Evolutionary conservation across 495 filamentous ascomycete genomes (phyloP).

Genomic region (Annulohypoxylon bovei): DNA sequence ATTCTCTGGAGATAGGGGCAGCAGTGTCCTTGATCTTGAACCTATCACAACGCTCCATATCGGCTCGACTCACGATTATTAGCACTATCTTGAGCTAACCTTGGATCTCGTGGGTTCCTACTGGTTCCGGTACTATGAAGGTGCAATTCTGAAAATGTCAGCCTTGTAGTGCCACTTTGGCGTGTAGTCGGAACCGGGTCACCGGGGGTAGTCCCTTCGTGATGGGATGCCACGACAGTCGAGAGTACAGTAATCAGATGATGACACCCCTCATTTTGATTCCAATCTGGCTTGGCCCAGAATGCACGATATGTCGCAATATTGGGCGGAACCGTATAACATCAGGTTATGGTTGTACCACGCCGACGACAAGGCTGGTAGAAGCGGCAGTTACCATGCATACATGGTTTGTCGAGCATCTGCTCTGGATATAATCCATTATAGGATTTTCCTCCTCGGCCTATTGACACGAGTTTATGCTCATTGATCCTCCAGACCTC

Average conservation of each 20-base stretch:
- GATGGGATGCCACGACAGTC: slow-evolving; percentile 30
- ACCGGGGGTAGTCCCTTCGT: slow-evolving; percentile 25
- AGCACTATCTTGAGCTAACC: not conserved
- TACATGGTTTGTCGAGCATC: slow-evolving; percentile 5
- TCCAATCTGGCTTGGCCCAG: slow-evolving; percentile 20
- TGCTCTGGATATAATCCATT: slow-evolving; percentile 10
- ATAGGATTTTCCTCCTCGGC: slow-evolving; percentile 3
- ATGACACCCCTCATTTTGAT: slow-evolving; percentile 33
- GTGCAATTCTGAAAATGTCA: not conserved
- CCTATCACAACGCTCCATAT: slow-evolving; percentile 11
- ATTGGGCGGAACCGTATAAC: slow-evolving; percentile 29
- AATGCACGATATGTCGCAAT: slow-evolving; percentile 35
- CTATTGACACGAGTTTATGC: not conserved
- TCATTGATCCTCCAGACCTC: not conserved
- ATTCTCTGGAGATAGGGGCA: not conserved
- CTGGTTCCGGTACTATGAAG: not conserved
- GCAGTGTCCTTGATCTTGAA: slow-evolving; percentile 4
- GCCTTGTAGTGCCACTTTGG: slow-evolving; percentile 22
- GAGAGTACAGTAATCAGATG: slow-evolving; percentile 43
- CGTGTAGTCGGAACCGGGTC: slow-evolving; percentile 31
- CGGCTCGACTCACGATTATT: slow-evolving; percentile 7
- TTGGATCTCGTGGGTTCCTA: not conserved
- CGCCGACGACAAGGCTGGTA: slow-evolving; percentile 14
- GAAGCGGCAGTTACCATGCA: slow-evolving; percentile 19
- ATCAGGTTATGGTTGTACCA: slow-evolving; percentile 31